A percentile compares a stretch with the other conserved stretches of the same genome.
phyloP scores from a whole-genome alignment of 352 stramenopile genomes.

The Globisporangium spiculum region DNA sequence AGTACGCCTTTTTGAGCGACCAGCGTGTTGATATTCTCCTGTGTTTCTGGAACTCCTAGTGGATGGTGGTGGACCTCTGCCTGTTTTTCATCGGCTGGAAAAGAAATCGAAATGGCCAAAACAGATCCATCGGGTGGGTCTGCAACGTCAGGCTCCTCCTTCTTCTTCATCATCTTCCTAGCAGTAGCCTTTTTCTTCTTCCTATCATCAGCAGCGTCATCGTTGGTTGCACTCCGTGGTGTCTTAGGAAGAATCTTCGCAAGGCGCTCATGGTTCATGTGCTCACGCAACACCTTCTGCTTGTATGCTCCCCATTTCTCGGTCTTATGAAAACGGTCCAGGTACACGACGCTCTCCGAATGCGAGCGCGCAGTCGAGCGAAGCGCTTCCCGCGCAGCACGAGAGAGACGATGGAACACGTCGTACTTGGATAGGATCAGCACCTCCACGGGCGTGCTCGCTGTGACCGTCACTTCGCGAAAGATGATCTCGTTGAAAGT shows the following conservation, averaged over 20 bases:
- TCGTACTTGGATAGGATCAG: conserved; percentile 78
- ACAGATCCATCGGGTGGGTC: background rate
- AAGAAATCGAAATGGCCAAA: background rate
- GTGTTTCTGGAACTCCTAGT: background rate
- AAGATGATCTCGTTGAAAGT: conserved; percentile 69
- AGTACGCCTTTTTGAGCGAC: conserved; percentile 17
- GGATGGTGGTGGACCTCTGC: background rate
- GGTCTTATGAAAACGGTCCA: conserved; percentile 71
- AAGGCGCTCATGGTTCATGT: conserved; percentile 50
- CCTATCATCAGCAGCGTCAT: background rate
- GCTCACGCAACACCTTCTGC: conserved; percentile 36
- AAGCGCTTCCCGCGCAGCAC: conserved; percentile 49
- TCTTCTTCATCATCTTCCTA: background rate
- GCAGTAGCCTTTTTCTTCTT: background rate
- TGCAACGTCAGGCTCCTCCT: background rate
- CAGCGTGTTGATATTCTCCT: background rate
- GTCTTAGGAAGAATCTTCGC: conserved; percentile 35
- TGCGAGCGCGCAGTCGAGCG: conserved; percentile 40
- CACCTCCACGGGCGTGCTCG: conserved; percentile 65
- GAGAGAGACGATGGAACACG: conserved; percentile 68
- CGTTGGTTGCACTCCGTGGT: background rate
- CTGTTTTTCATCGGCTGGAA: background rate
- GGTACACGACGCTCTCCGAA: conserved; percentile 52
- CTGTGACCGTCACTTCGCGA: conserved; percentile 59
- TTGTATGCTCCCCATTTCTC: conserved; percentile 66